A percentile compares a stretch with the other conserved stretches of the same genome.
phyloP scores from a whole-genome alignment of 2,329 filamentous ascomycete species.

The Colletotrichum cordylinicola region DNA sequence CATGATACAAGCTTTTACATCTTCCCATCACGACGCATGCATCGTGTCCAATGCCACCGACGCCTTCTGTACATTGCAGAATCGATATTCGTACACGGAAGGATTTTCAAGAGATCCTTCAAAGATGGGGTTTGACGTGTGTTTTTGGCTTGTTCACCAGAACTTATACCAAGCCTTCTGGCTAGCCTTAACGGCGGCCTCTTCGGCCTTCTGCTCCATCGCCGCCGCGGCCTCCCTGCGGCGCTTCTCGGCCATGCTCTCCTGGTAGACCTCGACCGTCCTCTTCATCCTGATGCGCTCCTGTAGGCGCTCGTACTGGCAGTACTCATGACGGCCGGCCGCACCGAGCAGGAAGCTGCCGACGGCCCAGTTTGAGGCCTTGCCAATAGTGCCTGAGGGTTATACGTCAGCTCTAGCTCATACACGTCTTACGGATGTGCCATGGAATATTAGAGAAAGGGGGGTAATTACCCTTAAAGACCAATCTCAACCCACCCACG shows the following conservation, averaged over 20 bases:
- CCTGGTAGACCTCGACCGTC: slow-evolving; percentile 70
- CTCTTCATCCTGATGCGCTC: slow-evolving; percentile 86
- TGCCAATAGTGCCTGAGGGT: slow-evolving; percentile 47
- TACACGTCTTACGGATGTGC: neutral
- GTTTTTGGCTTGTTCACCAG: slow-evolving; percentile 44
- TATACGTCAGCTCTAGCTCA: neutral
- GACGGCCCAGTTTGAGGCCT: slow-evolving; percentile 85
- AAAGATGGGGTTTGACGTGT: neutral
- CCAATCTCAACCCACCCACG: slow-evolving; percentile 74
- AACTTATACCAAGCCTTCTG: slow-evolving; percentile 60
- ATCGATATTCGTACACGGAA: neutral
- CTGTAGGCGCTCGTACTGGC: slow-evolving; percentile 73
- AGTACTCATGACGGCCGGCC: slow-evolving; percentile 82
- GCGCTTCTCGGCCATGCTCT: slow-evolving; percentile 49
- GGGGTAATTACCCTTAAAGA: slow-evolving; percentile 72
- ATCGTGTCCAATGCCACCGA: neutral
- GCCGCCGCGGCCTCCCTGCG: slow-evolving; percentile 47
- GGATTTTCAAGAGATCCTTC: neutral
- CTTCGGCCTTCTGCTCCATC: slow-evolving; percentile 33
- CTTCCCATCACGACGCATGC: neutral
- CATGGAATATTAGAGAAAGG: accelerated
- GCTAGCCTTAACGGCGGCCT: slow-evolving; percentile 31
- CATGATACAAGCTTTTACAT: neutral
- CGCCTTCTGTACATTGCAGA: neutral
- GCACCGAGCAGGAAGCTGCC: slow-evolving; percentile 74